Evolutionary conservation across 768 basidiomycete species (phyloP), one percentile per base, ranked within the genome.

Genomic region (Lactarius indigo): DNA sequence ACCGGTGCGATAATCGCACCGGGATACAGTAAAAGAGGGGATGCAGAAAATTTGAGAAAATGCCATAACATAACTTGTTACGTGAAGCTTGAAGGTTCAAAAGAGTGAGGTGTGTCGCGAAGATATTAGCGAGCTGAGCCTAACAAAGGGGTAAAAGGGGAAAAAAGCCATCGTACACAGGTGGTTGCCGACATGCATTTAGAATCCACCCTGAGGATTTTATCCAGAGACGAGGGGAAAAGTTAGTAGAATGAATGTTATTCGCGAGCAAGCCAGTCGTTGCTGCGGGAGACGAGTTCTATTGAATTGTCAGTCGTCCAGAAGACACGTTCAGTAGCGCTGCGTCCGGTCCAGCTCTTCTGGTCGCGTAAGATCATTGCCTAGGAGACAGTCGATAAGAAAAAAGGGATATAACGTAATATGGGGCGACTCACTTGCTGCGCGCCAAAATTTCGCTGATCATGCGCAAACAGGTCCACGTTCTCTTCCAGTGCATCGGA

Each of bases 281-380:
- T 87, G 77, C 91, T 92, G 68, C 92, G 84, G 63, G 89, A 85
- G 72, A 88, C 90, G 71, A 96, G 85, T 79, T 92, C 93, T 66
- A 94, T 88, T 13, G 92, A 90, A 76, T 90, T 90, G 73, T 98
- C 96, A 64, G 89, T 89, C 42, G 91, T 92, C 89, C 93, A 96
- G 79, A 98, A 98, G 68, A 94, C 76, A 42, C 90, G 84, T 75
- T 99, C 97, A 26, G 92, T 97, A 18, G 92, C 88, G 71, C 92
- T 95, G 59, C 94, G 83, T 30, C 88, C 87, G 69, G 88, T 97
- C 96, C 96, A 98, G 74, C 91, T 91, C 77, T 94, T 94, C 76
- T 99, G 97, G 73, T 96, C 92, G 30, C 96, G 85, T 15, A 99
- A 80, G 64, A 98, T 94, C 88, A 97, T 96, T 20, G 96, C 96